These are phyloP conservation scores for Kodamaea alishanica DNA, from an alignment of 1,139 yeast species.

Conservation along the genomic window DNA sequence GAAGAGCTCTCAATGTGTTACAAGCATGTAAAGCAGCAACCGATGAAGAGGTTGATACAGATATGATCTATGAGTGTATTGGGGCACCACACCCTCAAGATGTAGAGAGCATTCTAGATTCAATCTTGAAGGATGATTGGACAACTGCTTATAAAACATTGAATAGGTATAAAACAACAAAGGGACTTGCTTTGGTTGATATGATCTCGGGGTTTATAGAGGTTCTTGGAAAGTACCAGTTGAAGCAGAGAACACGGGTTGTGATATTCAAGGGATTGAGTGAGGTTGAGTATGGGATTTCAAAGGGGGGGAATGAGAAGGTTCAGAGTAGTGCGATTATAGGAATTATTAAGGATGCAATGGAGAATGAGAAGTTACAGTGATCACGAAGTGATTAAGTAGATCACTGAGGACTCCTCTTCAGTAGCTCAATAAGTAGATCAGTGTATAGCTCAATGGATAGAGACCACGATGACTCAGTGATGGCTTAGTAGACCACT, in stretches of 20 bases:
- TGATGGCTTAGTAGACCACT: too few species aligned
- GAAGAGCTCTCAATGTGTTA: constrained; percentile 86
- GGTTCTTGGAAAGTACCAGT: constrained; percentile 61
- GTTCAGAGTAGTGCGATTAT: constrained; percentile 88
- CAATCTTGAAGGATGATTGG: constrained; percentile 87
- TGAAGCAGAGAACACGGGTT: constrained; percentile 60
- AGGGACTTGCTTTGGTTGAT: constrained; percentile 89
- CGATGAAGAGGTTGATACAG: constrained; percentile 39
- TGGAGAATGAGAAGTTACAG: constrained; percentile 27
- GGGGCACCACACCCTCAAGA: constrained; percentile 95
- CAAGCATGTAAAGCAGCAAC: constrained; percentile 90
- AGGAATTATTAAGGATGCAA: constrained; percentile 73
- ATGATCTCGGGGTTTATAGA: constrained; percentile 72
- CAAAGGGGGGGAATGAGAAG: constrained; percentile 89
- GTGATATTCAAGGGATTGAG: constrained; percentile 65
- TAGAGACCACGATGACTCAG: too few species aligned
- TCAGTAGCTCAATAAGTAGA: too few species aligned
- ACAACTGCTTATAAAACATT: constrained; percentile 68
- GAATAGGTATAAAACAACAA: constrained; percentile 55
- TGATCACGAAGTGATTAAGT: constrained; percentile 1
- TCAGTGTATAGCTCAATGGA: too few species aligned
- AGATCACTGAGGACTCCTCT: not conserved
- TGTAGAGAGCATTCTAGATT: constrained; percentile 67
- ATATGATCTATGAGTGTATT: constrained; percentile 86
- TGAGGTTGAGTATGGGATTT: constrained; percentile 86